A percentile compares a stretch with the other conserved stretches of the same genome.
phyloP scores from a whole-genome alignment of 176 grass and related monocot species.

The Neostapfia colusana region DNA sequence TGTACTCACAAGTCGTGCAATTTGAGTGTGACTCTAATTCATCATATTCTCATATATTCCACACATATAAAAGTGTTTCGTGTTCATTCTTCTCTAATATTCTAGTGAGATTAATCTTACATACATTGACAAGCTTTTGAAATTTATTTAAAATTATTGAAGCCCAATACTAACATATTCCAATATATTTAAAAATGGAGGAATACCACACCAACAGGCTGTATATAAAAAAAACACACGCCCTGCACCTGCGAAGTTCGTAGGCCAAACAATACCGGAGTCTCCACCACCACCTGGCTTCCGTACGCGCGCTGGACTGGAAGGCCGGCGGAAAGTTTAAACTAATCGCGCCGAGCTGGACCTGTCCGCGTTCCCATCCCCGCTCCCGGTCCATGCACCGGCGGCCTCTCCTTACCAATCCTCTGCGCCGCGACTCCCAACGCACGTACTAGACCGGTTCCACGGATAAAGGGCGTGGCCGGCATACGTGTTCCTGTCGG shows the following conservation, averaged over 20 bases:
- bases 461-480: background rate
- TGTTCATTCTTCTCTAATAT: too few relatives aligned
- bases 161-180: too few relatives aligned
- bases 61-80: too few relatives aligned
- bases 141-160: too few relatives aligned
- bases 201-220: background rate
- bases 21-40: too few relatives aligned
- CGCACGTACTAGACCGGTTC: background rate
- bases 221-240: background rate
- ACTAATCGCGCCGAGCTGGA: constrained; percentile 45
- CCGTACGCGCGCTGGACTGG: background rate
- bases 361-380: background rate
- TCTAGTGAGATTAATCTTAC: too few relatives aligned
- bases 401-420: fast-evolving
- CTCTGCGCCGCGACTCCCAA: too few relatives aligned
- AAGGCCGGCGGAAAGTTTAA: constrained; percentile 13
- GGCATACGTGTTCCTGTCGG: constrained; percentile 12
- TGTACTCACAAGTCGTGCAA: too few relatives aligned
- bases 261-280: too few relatives aligned
- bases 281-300: background rate
- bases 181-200: too few relatives aligned
- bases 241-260: background rate
- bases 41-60: too few relatives aligned
- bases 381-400: constrained; percentile 28
- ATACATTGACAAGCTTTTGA: too few relatives aligned